phyloP scores from a whole-genome alignment of 2,329 filamentous ascomycete genomes.

The Huntiella moniliformis region DNA sequence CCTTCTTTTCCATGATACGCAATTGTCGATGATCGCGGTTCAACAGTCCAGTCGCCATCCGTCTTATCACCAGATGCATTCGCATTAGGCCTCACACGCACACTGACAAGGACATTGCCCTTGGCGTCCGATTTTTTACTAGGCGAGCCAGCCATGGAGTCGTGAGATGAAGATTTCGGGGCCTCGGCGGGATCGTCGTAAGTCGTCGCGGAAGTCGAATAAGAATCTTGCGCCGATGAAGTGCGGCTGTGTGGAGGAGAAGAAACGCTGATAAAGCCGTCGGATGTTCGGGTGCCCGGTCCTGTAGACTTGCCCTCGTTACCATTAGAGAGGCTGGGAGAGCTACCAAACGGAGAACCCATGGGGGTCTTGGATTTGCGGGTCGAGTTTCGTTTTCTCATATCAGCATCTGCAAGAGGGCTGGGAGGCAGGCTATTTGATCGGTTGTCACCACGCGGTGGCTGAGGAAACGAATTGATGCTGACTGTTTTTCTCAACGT shows the following conservation, averaged over 20 bases:
- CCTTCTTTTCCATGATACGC: constrained; percentile 75
- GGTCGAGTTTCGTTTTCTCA: constrained; percentile 19
- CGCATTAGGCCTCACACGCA: constrained; percentile 74
- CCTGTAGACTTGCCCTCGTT: constrained; percentile 58
- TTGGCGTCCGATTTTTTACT: constrained; percentile 51
- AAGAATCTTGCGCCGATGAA: constrained; percentile 82
- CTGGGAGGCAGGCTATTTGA: constrained; percentile 43
- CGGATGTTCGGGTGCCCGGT: constrained; percentile 46
- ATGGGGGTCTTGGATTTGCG: constrained; percentile 39
- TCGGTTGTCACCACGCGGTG: constrained; percentile 48
- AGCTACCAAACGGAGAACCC: constrained; percentile 30
- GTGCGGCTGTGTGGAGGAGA: constrained; percentile 78
- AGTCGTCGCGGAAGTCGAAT: constrained; percentile 74
- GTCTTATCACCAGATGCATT: constrained; percentile 39
- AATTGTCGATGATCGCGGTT: constrained; percentile 64
- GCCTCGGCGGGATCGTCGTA: constrained; percentile 61
- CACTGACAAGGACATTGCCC: constrained; percentile 90
- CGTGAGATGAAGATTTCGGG: constrained; percentile 17
- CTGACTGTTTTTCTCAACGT: constrained; percentile 73
- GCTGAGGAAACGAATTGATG: constrained; percentile 85
- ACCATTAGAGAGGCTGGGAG: constrained; percentile 62
- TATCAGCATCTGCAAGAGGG: constrained; percentile 35
- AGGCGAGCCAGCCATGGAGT: constrained; percentile 17
- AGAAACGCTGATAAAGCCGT: constrained; percentile 56
- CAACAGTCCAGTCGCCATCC: constrained; percentile 82